phyloP scores from a whole-genome alignment of 192 early-diverging fungal species.

The Coemansia sp. region DNA sequence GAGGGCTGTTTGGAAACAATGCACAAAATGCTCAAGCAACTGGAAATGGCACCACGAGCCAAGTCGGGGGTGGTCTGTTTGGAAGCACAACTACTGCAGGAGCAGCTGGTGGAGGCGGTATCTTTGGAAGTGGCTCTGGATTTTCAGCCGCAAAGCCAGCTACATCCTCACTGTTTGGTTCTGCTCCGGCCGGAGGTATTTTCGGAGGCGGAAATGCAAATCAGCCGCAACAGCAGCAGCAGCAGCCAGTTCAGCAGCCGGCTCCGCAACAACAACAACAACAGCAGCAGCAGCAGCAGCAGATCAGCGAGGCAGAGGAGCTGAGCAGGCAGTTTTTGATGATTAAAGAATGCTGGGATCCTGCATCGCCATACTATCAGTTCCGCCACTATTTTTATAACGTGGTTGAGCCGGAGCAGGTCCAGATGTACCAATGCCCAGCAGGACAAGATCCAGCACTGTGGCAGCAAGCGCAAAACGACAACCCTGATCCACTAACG shows the following conservation, averaged over 20 bases:
- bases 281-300: no score
- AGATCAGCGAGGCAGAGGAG: constrained; percentile 30
- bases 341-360: constrained; percentile 77
- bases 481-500: constrained; percentile 87
- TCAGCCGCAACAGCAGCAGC: constrained; percentile 43
- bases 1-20: constrained; percentile 1
- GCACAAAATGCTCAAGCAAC: constrained; percentile 1
- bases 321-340: constrained; percentile 65
- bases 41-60: background rate
- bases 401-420: constrained; percentile 84
- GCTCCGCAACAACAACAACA: no score
- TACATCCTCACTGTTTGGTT: constrained; percentile 34
- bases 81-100: background rate
- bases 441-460: constrained; percentile 66
- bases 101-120: constrained; percentile 1
- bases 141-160: constrained; percentile 10
- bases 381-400: constrained; percentile 98
- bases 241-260: constrained; percentile 24
- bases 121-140: constrained; percentile 18
- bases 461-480: constrained; percentile 79
- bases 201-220: constrained; percentile 23
- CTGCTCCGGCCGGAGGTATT: constrained; percentile 4
- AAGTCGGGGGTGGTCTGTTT: constrained; percentile 1
- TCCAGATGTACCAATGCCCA: constrained; percentile 72
- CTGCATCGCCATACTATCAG: constrained; percentile 70